A percentile compares a stretch with the other conserved stretches of the same genome.
Conservation (phyloP, 2,329 filamentous ascomycete species). For the Penicillium sp. region DNA sequence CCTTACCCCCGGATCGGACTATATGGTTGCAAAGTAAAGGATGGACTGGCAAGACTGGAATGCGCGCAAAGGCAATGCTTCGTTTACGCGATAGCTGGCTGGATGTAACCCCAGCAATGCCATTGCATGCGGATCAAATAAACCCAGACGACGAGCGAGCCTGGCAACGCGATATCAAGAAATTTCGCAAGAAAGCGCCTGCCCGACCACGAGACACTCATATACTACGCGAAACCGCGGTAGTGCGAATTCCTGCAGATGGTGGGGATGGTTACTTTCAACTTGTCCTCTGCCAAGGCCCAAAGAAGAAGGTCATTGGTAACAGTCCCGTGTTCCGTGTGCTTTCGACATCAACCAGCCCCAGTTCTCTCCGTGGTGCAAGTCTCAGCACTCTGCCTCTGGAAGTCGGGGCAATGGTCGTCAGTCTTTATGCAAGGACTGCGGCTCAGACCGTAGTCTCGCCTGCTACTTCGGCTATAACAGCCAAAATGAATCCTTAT, state of each 20-base stretch:
- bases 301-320: constrained; percentile 61
- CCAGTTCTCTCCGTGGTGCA: constrained; percentile 64
- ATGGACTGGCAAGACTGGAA: constrained; percentile 67
- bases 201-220: constrained; percentile 53
- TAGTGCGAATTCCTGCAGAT: constrained; percentile 64
- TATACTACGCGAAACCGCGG: constrained; percentile 60
- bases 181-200: constrained; percentile 60
- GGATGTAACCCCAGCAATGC: constrained; percentile 63
- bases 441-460: constrained; percentile 24
- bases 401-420: constrained; percentile 57
- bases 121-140: constrained; percentile 52
- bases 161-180: constrained; percentile 67
- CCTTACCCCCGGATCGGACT: constrained; percentile 58
- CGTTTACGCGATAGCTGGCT: constrained; percentile 63
- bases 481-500: constrained; percentile 28
- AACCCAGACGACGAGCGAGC: constrained; percentile 61
- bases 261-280: constrained; percentile 69
- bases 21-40: constrained; percentile 70
- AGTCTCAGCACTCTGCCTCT: constrained; percentile 65
- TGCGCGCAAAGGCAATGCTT: constrained; percentile 65
- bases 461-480: constrained; percentile 26
- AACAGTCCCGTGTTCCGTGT: constrained; percentile 68
- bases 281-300: constrained; percentile 61
- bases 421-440: constrained; percentile 46
- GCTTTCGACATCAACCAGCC: constrained; percentile 64